phyloP scores from a whole-genome alignment of 768 basidiomycete genomes.

The Leccinellum luteum region DNA sequence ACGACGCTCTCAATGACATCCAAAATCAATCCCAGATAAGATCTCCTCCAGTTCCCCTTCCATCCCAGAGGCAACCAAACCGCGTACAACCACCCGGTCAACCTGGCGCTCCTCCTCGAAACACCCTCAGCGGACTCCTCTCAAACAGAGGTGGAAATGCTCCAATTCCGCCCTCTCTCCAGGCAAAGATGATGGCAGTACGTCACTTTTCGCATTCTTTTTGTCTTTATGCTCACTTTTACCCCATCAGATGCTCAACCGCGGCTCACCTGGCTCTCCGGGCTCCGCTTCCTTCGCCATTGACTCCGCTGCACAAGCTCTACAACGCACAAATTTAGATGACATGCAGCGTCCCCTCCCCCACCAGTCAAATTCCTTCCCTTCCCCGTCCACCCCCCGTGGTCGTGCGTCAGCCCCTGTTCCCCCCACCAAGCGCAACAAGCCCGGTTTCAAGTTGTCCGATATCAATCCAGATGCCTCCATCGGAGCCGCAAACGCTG shows the following conservation, averaged over 20 bases:
- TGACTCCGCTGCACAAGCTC: slow-evolving; percentile 41
- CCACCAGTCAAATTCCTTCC: slow-evolving; percentile 36
- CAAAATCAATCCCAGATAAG: background rate
- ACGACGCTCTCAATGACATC: slow-evolving; percentile 6
- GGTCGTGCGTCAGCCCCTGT: slow-evolving; percentile 36
- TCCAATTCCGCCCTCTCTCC: slow-evolving; percentile 84
- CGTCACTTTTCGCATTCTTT: slow-evolving; percentile 22
- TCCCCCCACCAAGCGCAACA: slow-evolving; percentile 41
- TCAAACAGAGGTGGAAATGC: slow-evolving; percentile 45
- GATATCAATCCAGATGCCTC: slow-evolving; percentile 54
- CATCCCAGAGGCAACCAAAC: slow-evolving; percentile 9
- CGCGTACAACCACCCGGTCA: slow-evolving; percentile 18
- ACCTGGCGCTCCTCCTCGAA: slow-evolving; percentile 20
- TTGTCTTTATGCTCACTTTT: slow-evolving; percentile 14
- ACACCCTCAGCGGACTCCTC: slow-evolving; percentile 42
- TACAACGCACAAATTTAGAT: slow-evolving; percentile 38
- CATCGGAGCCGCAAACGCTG: slow-evolving; percentile 60
- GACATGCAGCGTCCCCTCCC: slow-evolving; percentile 27
- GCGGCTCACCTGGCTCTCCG: slow-evolving; percentile 30
- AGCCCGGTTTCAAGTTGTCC: slow-evolving; percentile 58
- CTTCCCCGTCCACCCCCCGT: slow-evolving; percentile 29
- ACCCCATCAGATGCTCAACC: slow-evolving; percentile 45
- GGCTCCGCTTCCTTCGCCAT: slow-evolving; percentile 29
- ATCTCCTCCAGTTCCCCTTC: background rate
- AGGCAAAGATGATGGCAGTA: slow-evolving; percentile 93